These are phyloP conservation scores for Arthrocladium fulminans DNA, from an alignment of 2,329 filamentous ascomycete species.

Conservation along the genomic window DNA sequence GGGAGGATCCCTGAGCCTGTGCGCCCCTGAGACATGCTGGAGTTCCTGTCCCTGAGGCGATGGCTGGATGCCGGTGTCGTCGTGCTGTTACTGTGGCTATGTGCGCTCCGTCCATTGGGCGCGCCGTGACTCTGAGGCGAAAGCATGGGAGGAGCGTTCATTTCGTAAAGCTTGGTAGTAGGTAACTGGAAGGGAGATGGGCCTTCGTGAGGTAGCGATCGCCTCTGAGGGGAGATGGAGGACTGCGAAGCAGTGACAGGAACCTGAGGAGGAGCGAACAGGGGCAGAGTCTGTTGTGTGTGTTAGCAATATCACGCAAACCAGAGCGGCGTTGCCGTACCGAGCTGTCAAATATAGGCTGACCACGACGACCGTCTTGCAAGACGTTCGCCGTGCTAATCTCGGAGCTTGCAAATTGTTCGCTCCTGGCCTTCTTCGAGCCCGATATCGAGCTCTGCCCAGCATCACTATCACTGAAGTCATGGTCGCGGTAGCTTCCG, in stretches of 20 bases:
- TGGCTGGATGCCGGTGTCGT: conserved; percentile 44
- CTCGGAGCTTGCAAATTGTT: conserved; percentile 86
- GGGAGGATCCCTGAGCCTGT: conserved; percentile 59
- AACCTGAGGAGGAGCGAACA: conserved; percentile 91
- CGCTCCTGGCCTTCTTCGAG: conserved; percentile 66
- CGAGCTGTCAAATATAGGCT: conserved; percentile 91
- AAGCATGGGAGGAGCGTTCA: conserved; percentile 56
- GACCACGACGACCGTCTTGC: conserved; percentile 88
- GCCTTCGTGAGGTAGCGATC: conserved; percentile 62
- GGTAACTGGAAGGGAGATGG: conserved; percentile 66
- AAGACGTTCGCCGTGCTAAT: conserved; percentile 98
- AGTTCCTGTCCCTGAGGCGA: conserved; percentile 53
- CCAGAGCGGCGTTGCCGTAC: conserved; percentile 51
- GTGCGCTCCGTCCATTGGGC: conserved; percentile 24
- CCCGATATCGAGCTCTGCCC: conserved; percentile 62
- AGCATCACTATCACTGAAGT: conserved; percentile 81
- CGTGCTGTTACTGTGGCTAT: conserved; percentile 18
- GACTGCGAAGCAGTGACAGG: conserved; percentile 91
- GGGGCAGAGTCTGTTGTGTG: conserved; percentile 67
- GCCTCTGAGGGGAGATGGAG: conserved; percentile 87
- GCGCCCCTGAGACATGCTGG: conserved; percentile 43
- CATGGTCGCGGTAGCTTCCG: conserved; percentile 59
- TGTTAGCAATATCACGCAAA: conserved; percentile 18
- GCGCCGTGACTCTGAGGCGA: conserved; percentile 70
- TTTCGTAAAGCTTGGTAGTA: conserved; percentile 66